A percentile compares a stretch with the other conserved stretches of the same genome.
Evolutionary conservation across 768 basidiomycete genomes (phyloP).

Genomic region (Mycena vitilis): DNA sequence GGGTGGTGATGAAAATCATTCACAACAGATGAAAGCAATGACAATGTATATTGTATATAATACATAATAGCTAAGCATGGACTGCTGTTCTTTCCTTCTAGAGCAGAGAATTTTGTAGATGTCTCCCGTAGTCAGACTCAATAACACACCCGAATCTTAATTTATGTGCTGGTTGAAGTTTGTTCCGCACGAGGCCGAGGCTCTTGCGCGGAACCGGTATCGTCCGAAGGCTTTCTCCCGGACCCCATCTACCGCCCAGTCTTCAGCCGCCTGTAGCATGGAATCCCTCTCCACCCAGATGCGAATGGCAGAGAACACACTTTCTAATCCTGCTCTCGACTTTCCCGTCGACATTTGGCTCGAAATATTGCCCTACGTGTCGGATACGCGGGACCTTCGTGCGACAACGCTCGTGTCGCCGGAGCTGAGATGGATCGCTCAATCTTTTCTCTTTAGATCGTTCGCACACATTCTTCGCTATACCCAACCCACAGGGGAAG

Average conservation of each 20-base stretch:
- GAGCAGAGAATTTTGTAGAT: too few species aligned
- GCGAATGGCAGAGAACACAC: too few species aligned
- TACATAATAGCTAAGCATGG: neutral
- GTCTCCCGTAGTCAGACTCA: too few species aligned
- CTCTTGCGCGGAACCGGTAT: too few species aligned
- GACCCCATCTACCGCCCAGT: too few species aligned
- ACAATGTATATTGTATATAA: neutral
- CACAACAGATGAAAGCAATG: neutral
- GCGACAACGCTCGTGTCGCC: neutral
- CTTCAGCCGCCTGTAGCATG: too few species aligned
- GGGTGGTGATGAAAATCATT: neutral
- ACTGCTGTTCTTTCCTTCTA: too few species aligned
- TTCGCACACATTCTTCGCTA: neutral
- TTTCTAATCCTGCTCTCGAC: neutral
- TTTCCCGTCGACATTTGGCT: neutral
- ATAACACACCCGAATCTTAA: too few species aligned
- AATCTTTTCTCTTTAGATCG: neutral
- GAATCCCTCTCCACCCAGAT: too few species aligned
- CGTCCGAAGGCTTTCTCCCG: too few species aligned
- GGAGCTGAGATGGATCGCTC: neutral
- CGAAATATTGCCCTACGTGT: neutral
- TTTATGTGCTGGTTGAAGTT: neutral
- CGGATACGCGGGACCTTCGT: neutral
- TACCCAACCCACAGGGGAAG: neutral
- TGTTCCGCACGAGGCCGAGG: neutral